A percentile compares a stretch with the other conserved stretches of the same genome.
phyloP scores from a whole-genome alignment of 208 protist genomes.

The Kentomonas sorsogonicus region DNA sequence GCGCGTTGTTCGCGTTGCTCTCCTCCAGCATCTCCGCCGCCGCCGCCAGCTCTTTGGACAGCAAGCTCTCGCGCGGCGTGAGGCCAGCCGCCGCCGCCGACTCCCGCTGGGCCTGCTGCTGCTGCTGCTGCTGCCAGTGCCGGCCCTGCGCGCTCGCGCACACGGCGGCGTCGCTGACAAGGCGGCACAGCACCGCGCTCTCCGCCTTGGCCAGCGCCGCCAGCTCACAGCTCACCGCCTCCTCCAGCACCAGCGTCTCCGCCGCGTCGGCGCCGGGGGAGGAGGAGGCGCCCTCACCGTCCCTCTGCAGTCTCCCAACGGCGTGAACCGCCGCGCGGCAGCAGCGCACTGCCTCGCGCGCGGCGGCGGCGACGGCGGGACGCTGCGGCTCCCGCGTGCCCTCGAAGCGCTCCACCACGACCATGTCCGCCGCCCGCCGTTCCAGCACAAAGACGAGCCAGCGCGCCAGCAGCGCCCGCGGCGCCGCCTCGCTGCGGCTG shows the following conservation, averaged over 20 bases:
- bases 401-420: neutral
- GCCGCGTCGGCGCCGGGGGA: neutral
- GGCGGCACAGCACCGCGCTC: neutral
- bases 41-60: neutral
- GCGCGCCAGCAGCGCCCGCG: neutral
- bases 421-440: neutral
- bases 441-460: slow-evolving; percentile 5
- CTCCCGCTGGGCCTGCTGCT: neutral
- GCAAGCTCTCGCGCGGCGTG: neutral
- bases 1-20: slow-evolving; percentile 19
- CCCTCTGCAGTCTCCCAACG: too few species aligned
- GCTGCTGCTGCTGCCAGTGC: slow-evolving; percentile 1
- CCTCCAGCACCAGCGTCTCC: neutral
- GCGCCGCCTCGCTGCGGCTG: too few species aligned
- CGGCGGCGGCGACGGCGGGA: neutral
- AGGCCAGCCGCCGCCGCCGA: neutral
- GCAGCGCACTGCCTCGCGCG: neutral
- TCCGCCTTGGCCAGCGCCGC: neutral
- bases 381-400: neutral
- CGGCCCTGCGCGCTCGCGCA: neutral
- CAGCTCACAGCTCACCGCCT: neutral
- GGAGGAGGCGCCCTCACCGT: neutral
- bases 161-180: neutral
- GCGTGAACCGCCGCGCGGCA: too few species aligned
- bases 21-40: slow-evolving; percentile 15